phyloP scores from a whole-genome alignment of 257 asterid genomes.

The Nicotiana benthamiana region DNA sequence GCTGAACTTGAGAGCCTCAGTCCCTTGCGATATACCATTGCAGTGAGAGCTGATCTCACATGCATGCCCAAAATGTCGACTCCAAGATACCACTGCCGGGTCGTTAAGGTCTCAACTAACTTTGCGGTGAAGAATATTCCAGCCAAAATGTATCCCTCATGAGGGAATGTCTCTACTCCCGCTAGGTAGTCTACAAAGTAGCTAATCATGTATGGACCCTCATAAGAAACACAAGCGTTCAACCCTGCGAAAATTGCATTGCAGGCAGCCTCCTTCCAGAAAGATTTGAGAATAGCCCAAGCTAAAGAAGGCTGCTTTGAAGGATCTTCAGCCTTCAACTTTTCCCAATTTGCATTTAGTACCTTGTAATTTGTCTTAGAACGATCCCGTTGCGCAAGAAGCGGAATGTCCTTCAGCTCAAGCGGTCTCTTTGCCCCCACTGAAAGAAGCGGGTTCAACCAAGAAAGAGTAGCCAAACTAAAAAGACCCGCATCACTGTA shows the following conservation, averaged over 20 bases:
- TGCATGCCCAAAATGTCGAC: conserved; percentile 91
- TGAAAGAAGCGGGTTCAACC: conserved; percentile 94
- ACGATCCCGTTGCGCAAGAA: conserved; percentile 79
- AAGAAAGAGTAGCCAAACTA: conserved; percentile 81
- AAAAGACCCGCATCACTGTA: conserved; percentile 78
- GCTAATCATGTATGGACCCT: conserved; percentile 83
- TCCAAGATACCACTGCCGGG: conserved; percentile 93
- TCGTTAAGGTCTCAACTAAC: conserved; percentile 64
- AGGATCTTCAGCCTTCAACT: conserved; percentile 58
- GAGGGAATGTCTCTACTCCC: conserved; percentile 49
- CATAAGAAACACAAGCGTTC: conserved; percentile 80
- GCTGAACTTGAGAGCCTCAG: conserved; percentile 62
- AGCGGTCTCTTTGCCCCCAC: conserved; percentile 88
- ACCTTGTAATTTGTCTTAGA: conserved; percentile 74
- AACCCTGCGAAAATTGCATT: conserved; percentile 74
- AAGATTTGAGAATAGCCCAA: conserved; percentile 79
- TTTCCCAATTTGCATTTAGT: conserved; percentile 78
- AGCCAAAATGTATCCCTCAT: conserved; percentile 77
- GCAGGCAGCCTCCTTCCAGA: conserved; percentile 78
- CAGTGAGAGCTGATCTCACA: conserved; percentile 84
- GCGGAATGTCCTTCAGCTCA: conserved; percentile 82
- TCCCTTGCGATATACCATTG: conserved; percentile 83
- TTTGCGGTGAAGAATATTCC: conserved; percentile 69
- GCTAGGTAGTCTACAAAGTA: conserved; percentile 79
- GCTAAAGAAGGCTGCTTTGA: conserved; percentile 61